A percentile compares a stretch with the other conserved stretches of the same genome.
These are phyloP conservation scores for Rhodosporidiobolus sp. DNA, from an alignment of 768 basidiomycete species.

Conservation along the genomic window DNA sequence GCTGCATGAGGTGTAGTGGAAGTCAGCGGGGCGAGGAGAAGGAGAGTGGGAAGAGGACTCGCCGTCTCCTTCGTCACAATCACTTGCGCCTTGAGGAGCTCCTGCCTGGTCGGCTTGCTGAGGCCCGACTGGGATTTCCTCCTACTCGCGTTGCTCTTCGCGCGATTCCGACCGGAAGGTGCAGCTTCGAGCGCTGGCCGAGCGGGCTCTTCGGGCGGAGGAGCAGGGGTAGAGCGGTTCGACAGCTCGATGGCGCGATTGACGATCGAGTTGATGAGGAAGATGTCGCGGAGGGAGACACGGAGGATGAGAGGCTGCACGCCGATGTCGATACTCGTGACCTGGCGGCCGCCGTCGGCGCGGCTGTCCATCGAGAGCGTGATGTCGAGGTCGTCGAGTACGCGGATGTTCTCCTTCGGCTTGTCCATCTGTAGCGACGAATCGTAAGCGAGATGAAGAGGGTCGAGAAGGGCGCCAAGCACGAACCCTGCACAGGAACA, in stretches of 20 bases:
- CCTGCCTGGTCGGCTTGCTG: neutral
- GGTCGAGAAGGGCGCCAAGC: neutral
- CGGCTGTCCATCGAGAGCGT: slow-evolving; percentile 83
- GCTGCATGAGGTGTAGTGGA: neutral
- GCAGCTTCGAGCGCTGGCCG: neutral
- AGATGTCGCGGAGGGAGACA: slow-evolving; percentile 92
- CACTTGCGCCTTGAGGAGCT: slow-evolving; percentile 29
- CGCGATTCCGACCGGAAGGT: neutral
- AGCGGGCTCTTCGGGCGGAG: neutral
- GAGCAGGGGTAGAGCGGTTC: slow-evolving; percentile 29
- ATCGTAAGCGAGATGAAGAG: neutral
- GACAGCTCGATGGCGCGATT: slow-evolving; percentile 85
- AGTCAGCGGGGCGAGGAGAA: neutral
- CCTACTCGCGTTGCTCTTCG: slow-evolving; percentile 20
- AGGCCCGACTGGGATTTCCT: slow-evolving; percentile 1
- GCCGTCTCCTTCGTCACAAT: slow-evolving; percentile 40
- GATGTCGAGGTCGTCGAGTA: slow-evolving; percentile 87
- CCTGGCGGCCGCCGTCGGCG: slow-evolving; percentile 54
- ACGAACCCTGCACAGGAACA: slow-evolving; percentile 66
- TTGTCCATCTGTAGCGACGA: slow-evolving; percentile 65
- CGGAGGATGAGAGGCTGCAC: slow-evolving; percentile 82
- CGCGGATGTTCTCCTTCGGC: slow-evolving; percentile 74
- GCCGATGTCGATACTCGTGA: slow-evolving; percentile 77
- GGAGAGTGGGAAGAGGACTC: neutral
- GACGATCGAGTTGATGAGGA: slow-evolving; percentile 77